Base-by-base conservation (phyloP, 2,329 filamentous ascomycete genomes). In the Xylariaceae sp. region DNA sequence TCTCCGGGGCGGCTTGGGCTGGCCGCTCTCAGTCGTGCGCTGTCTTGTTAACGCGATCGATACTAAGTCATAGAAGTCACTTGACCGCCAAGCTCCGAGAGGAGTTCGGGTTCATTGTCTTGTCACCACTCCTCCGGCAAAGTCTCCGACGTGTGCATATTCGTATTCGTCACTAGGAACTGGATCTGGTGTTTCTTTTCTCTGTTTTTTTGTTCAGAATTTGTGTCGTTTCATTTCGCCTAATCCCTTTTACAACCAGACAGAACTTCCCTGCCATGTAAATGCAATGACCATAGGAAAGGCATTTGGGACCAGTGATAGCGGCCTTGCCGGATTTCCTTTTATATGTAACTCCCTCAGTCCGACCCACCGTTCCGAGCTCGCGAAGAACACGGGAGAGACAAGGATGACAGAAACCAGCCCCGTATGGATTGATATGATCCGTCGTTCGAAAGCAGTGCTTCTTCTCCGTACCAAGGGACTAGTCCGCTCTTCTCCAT, bases 201-300 rank as follows among this genome's bases (percentile, higher is more conserved):
- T 49, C 59, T 60, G 47, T n/a, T 34, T 43, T 40, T 49, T 60
- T 60, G 47, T 64, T 63, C 57, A 63, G 56, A 58, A 72, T 71
- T 70, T 71, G 71, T 69, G 72, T 74, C 68, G 71, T 74, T 77
- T 77, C 73, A 76, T 78, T 34, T 77, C 73, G 75, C 76, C 72
- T 73, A 75, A 72, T 74, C 73, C 71, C 72, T 73, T 32, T 75
- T 74, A 75, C 72, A 76, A 72, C 74, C 75, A 74, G 74, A 73
- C 73, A 73, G 65, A 62, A 62, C 60, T 63, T 63, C 63, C 56
- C 73, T 73, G 71, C 73, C 76, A 76, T 76, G 75, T 72, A 76
- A 74, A 75, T 77, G 74, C 74, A 70, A 67, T 66, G 64, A 67
- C 67, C 71, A 73, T 70, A 70, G 69, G 71, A 68, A 72, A 64